A percentile compares a stretch with the other conserved stretches of the same genome.
phyloP scores from a whole-genome alignment of 345 rosid species.

The Abelmoschus esculentus region DNA sequence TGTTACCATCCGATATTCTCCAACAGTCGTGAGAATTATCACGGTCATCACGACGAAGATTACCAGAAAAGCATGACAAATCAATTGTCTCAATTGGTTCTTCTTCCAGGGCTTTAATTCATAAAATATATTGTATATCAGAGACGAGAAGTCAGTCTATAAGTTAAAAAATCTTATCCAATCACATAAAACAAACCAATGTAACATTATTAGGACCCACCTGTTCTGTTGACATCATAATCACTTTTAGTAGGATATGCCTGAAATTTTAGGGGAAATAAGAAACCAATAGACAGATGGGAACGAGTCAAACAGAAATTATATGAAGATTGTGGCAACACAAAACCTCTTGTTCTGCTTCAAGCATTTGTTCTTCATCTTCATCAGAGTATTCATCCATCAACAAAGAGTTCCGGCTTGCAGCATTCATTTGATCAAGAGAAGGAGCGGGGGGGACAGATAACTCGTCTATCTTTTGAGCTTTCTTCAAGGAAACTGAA shows the following conservation, averaged over 20 bases:
- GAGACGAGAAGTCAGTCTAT: conserved; percentile 8
- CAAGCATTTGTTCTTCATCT: conserved; percentile 90
- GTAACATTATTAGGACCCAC: conserved; percentile 25
- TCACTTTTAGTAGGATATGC: conserved; percentile 39
- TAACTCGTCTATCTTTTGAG: conserved; percentile 41
- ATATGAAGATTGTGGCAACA: not conserved
- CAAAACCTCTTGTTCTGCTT: conserved; percentile 81
- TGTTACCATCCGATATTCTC: conserved; percentile 80
- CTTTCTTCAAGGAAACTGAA: conserved; percentile 47
- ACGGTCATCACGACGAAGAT: conserved; percentile 67
- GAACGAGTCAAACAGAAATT: not conserved
- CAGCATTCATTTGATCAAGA: conserved; percentile 55
- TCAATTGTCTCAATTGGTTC: conserved; percentile 72
- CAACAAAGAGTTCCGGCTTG: conserved; percentile 58
- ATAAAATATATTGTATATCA: conserved; percentile 1
- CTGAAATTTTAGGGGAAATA: conserved; percentile 31
- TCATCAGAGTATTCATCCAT: conserved; percentile 90
- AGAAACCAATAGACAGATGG: not conserved
- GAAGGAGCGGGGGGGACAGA: conserved; percentile 44
- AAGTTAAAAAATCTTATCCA: not conserved
- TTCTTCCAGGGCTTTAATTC: conserved; percentile 55
- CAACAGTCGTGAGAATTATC: conserved; percentile 92
- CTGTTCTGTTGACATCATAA: conserved; percentile 50
- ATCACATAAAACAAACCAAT: not conserved
- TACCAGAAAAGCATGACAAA: conserved; percentile 78